Base-by-base conservation (phyloP, 2,329 filamentous ascomycete species). In the Arthrobotrys sphaeroides region DNA sequence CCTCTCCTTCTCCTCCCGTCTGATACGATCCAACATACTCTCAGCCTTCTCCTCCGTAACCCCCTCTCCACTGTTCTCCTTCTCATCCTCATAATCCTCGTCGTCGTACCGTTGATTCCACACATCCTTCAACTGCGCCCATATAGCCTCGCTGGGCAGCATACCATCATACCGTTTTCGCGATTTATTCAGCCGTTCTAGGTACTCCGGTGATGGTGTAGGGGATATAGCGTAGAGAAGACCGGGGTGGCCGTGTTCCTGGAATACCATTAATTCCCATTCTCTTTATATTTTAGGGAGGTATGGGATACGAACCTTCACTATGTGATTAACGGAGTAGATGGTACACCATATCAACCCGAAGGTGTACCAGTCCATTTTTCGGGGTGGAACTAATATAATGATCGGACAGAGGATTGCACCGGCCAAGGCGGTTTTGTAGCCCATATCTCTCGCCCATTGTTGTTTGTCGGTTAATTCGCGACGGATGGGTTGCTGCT, bases 321-420 rank as follows among this genome's bases (percentile, higher is more conserved):
- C 62, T 22, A 74, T 20, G 16, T 74, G 62, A 31, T 74, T 47
- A 3, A 59, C 60, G 5, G 43, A 49, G n/a, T 31, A 74, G 2
- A 28, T 47, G 0, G 70, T 74, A 22, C 51, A 47, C 9, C 43
- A 67, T 16, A 60, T 36, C 36, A 74, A 45, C 9, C 70, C 70
- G 16, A 68, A 45, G 12, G 70, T 74, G 26, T 66, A 66, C 62
- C 87, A 79, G 79, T 90, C 88, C 57, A 90, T 81, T 81, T 89
- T 89, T 49, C 88, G 86, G 0, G 88, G 88, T 7, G 88, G 88
- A 7, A 90, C 81, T 13, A 85, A 79, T 53, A 85, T 85, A 59
- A 90, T 83, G 6, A 86, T 77, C 0, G 88, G 88, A 73, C 86
- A 87, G 53, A 84, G 80, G 18, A 90, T 79, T 26, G 87, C 81